phyloP scores from a whole-genome alignment of 192 early-diverging fungal species.

The Ambispora gerdemannii region DNA sequence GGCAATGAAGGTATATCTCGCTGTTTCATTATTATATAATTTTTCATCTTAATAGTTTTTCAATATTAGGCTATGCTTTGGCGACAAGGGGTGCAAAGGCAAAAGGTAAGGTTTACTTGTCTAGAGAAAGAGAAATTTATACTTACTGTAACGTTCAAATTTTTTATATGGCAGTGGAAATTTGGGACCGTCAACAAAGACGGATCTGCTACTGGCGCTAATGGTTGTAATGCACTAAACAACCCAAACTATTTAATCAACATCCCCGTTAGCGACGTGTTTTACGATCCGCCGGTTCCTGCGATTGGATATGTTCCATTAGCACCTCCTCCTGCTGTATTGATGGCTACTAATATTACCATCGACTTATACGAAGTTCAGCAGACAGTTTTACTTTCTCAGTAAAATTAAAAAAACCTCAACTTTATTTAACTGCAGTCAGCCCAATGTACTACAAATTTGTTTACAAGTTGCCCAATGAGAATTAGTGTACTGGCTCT shows the following conservation, averaged over 20 bases:
- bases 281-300: slow-evolving; percentile 20
- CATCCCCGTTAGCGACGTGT: slow-evolving; percentile 19
- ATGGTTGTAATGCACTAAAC: slow-evolving; percentile 9
- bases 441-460: background rate
- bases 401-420: background rate
- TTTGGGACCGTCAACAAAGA: slow-evolving; percentile 23
- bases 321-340: slow-evolving; percentile 13
- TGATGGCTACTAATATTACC: slow-evolving; percentile 9
- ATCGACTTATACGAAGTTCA: slow-evolving; percentile 24
- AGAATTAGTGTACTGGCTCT: background rate
- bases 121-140: slow-evolving; percentile 7
- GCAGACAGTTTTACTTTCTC: background rate
- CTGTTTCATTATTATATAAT: slow-evolving; percentile 17
- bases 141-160: slow-evolving; percentile 11
- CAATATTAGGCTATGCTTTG: slow-evolving; percentile 28
- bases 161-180: slow-evolving; percentile 22
- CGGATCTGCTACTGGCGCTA: slow-evolving; percentile 1
- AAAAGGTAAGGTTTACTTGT: slow-evolving; percentile 11
- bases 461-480: background rate
- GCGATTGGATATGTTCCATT: slow-evolving; percentile 18
- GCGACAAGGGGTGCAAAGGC: slow-evolving; percentile 15
- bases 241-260: slow-evolving; percentile 11
- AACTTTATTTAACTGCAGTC: background rate
- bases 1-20: slow-evolving; percentile 17
- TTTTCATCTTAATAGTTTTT: slow-evolving; percentile 20